phyloP scores from a whole-genome alignment of 495 filamentous ascomycete species.

The Pyronema domesticum region DNA sequence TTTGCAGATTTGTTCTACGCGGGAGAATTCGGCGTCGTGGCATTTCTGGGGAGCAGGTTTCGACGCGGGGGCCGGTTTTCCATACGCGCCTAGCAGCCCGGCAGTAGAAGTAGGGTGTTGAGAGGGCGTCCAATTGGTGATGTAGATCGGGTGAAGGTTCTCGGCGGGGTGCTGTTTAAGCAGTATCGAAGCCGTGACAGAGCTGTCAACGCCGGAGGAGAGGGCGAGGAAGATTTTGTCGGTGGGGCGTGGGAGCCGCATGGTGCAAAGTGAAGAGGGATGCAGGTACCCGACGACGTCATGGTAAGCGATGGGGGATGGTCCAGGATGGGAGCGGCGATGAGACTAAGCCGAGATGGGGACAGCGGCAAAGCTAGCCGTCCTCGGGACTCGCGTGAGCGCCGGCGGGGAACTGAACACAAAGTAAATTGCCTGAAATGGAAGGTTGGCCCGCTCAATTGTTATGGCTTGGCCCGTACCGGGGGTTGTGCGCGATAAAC shows the following conservation, averaged over 20 bases:
- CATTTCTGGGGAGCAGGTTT: constrained; percentile 9
- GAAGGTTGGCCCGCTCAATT: too few species aligned
- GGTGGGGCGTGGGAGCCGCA: background rate
- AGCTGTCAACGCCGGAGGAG: constrained; percentile 23
- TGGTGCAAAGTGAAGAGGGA: too few species aligned
- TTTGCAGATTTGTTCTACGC: constrained; percentile 15
- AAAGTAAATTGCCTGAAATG: too few species aligned
- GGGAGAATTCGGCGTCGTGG: constrained; percentile 15
- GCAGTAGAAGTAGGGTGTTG: constrained; percentile 10
- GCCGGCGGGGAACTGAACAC: too few species aligned
- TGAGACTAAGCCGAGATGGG: too few species aligned
- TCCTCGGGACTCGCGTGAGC: too few species aligned
- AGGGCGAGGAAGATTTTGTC: constrained; percentile 20
- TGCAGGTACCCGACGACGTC: too few species aligned
- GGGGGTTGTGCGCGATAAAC: too few species aligned
- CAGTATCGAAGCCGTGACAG: constrained; percentile 18
- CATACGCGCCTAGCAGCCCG: constrained; percentile 5
- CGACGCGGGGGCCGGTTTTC: constrained; percentile 9
- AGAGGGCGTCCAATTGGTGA: constrained; percentile 21
- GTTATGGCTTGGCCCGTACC: too few species aligned
- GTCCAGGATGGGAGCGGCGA: too few species aligned
- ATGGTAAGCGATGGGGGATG: too few species aligned
- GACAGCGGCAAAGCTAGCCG: too few species aligned
- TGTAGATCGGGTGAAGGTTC: constrained; percentile 23
- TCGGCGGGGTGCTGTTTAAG: constrained; percentile 15